These are phyloP conservation scores for Pterocarpus santalinus DNA, from an alignment of 306 rosid species.

Conservation along the genomic window DNA sequence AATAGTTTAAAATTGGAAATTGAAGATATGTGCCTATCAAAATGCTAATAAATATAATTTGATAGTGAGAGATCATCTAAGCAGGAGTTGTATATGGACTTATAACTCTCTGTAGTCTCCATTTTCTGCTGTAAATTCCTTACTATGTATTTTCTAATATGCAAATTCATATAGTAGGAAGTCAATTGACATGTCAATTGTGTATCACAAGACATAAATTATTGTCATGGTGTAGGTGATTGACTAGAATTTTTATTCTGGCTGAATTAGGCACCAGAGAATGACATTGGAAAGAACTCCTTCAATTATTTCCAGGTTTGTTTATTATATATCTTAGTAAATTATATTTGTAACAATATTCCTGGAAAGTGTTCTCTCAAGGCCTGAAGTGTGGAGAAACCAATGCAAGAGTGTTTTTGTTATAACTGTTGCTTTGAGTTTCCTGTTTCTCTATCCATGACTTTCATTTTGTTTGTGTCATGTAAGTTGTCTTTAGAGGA, in stretches of 20 bases:
- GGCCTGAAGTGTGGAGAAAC: constrained; percentile 22
- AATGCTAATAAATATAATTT: background rate
- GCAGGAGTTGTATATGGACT: constrained; percentile 2
- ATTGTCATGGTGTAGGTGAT: constrained; percentile 23
- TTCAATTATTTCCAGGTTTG: constrained; percentile 93
- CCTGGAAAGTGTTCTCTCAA: constrained; percentile 1
- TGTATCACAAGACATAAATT: background rate
- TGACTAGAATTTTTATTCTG: constrained; percentile 48
- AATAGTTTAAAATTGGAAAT: constrained; percentile 10
- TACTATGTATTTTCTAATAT: background rate
- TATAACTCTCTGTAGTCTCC: constrained; percentile 9
- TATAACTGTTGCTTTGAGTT: background rate
- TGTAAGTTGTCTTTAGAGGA: background rate
- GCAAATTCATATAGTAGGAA: constrained; percentile 8
- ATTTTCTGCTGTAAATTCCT: constrained; percentile 9
- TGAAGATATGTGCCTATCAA: background rate
- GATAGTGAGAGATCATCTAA: background rate
- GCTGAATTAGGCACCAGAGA: constrained; percentile 77
- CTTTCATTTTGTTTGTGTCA: constrained; percentile 7
- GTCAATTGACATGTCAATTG: background rate
- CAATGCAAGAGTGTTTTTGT: background rate
- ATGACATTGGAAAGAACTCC: constrained; percentile 95
- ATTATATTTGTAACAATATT: constrained; percentile 14
- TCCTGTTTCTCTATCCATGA: constrained; percentile 21
- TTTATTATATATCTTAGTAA: constrained; percentile 26